Conservation (phyloP, 2,329 filamentous ascomycete genomes). For the Claviceps sp. region DNA sequence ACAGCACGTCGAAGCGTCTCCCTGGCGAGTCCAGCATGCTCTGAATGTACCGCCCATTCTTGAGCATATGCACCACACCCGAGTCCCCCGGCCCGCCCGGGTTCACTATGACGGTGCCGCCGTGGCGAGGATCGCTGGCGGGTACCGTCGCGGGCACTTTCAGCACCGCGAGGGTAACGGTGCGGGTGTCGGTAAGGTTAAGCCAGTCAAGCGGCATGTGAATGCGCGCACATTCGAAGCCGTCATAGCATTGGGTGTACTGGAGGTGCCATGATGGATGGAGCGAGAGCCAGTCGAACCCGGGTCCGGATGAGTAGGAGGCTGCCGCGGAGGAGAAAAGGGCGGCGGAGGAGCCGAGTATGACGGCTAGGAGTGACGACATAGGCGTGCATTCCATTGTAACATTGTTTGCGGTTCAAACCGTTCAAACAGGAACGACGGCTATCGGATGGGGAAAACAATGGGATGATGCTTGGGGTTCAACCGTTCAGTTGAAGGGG, state of each 20-base stretch:
- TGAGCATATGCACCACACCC: constrained; percentile 15
- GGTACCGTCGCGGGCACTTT: constrained; percentile 23
- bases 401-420: too few relatives aligned
- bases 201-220: constrained; percentile 27
- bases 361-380: neutral
- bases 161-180: constrained; percentile 24
- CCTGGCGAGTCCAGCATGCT: constrained; percentile 14
- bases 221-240: constrained; percentile 26
- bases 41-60: constrained; percentile 14
- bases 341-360: neutral
- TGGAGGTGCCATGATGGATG: constrained; percentile 9
- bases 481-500: too few relatives aligned
- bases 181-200: constrained; percentile 10
- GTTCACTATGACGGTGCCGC: constrained; percentile 24
- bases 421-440: too few relatives aligned
- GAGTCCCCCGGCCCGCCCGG: constrained; percentile 27
- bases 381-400: too few relatives aligned
- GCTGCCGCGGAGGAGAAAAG: neutral
- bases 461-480: too few relatives aligned
- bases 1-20: constrained; percentile 22
- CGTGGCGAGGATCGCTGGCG: constrained; percentile 19
- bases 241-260: constrained; percentile 20
- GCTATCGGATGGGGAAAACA: too few relatives aligned
- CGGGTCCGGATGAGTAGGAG: neutral
- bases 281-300: constrained; percentile 7